phyloP scores from a whole-genome alignment of 495 filamentous ascomycete species.

The Hyaloscypha hepaticicola region DNA sequence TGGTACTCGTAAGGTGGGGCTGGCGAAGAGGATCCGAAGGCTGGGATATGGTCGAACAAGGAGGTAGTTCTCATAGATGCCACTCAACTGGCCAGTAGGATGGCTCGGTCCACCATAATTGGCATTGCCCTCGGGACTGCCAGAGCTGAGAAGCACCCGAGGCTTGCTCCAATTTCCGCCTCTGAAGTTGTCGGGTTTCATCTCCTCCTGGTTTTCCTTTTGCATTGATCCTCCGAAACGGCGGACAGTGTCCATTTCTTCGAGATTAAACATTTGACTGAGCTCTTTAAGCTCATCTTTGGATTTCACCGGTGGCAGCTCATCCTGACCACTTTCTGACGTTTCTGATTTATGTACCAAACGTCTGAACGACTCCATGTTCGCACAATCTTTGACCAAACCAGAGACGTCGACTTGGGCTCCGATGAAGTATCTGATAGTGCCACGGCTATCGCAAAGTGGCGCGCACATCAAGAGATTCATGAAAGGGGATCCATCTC shows the following conservation, averaged over 20 bases:
- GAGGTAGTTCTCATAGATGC: conserved; percentile 58
- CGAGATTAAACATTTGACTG: conserved; percentile 60
- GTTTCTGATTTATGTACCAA: conserved; percentile 38
- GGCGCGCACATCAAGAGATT: conserved; percentile 65
- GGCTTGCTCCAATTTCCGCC: conserved; percentile 37
- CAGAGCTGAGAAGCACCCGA: conserved; percentile 41
- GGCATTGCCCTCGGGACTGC: conserved; percentile 12
- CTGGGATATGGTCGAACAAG: conserved; percentile 60
- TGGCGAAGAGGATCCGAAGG: conserved; percentile 64
- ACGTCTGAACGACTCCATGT: conserved; percentile 53
- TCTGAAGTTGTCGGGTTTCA: conserved; percentile 30
- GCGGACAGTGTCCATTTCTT: conserved; percentile 57
- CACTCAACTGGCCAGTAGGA: conserved; percentile 36
- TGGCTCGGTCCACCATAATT: conserved; percentile 7
- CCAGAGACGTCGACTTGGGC: conserved; percentile 63
- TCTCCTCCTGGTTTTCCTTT: conserved; percentile 46
- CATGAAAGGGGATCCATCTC: conserved; percentile 67
- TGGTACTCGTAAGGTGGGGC: conserved; percentile 61
- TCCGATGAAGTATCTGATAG: conserved; percentile 59
- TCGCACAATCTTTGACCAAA: conserved; percentile 55
- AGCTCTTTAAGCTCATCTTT: conserved; percentile 49
- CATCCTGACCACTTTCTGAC: conserved; percentile 20
- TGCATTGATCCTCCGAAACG: conserved; percentile 56
- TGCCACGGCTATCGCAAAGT: conserved; percentile 58
- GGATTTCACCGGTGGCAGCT: conserved; percentile 24